Base-by-base conservation (phyloP, 306 rosid genomes). In the Benincasa hispida region DNA sequence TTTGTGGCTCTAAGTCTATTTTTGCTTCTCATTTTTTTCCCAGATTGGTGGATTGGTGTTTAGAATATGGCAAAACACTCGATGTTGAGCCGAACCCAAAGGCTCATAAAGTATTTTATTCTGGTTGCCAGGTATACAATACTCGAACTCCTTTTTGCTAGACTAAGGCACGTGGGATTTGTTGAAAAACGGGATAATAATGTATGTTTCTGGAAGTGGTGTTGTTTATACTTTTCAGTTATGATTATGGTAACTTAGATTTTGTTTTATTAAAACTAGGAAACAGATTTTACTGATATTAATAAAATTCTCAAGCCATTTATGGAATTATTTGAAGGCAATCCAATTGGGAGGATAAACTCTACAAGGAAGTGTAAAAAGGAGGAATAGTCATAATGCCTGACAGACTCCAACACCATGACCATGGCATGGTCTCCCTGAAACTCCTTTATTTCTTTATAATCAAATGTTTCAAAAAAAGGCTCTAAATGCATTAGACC, bases 41-140 rank as follows among this genome's bases (percentile, higher is more conserved):
- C 86, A 94, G 99, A 58, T 51, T 94, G 84, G 95, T 94, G 41
- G 85, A 77, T 77, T 90, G 96, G 95, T 88, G 97, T 73, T 63
- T 59, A 78, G 78, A 81, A 22, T 87, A 90, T 83, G 81, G 89
- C 84, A 82, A 77, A 78, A 59, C 25, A 19, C 88, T 79, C 57
- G 83, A 86, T 79, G 85, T 78, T 66, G 86, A 74, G 56, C 80
- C 87, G 82, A 88, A 83, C 79, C 96, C 96, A 15, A 81, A 59
- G 56, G 86, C 84, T 48, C 92, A 94, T 81, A 81, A 88, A 84
- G 82, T 88, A 61, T 94, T 87, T 79, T 92, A 92, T 82, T 89
- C 97, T 72, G 93, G 85, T 19, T 94, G 97, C 84, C 99, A 94
- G 97, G 98, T 90, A 83, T 58, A 53, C 80, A 47, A 24, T 72